Conservation (phyloP, 1,284 basidiomycete genomes). For the Microbotryomycetes sp. region DNA sequence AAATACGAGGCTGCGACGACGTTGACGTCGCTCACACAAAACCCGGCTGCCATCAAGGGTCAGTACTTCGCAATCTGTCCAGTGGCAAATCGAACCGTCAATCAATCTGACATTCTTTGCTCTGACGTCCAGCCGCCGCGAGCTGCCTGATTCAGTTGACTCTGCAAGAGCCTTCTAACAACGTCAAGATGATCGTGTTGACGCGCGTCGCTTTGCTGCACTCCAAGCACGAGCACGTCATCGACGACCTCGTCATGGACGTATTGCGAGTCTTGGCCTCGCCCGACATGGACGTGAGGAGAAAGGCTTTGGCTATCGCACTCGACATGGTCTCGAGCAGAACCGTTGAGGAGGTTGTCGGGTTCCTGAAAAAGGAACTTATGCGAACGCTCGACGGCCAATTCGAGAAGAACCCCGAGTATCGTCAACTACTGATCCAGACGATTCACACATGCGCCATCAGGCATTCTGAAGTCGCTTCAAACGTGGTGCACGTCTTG, state of each 20-base stretch:
- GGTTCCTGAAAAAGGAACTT: slow-evolving; percentile 98
- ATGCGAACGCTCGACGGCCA: slow-evolving; percentile 74
- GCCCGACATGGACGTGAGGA: slow-evolving; percentile 92
- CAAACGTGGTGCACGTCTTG: slow-evolving; percentile 89
- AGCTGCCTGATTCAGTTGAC: slow-evolving; percentile 83
- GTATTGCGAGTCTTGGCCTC: slow-evolving; percentile 84
- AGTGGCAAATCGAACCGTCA: background rate
- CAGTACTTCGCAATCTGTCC: slow-evolving; percentile 5
- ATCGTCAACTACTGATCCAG: slow-evolving; percentile 93
- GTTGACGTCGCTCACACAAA: slow-evolving; percentile 88
- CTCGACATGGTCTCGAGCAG: slow-evolving; percentile 89
- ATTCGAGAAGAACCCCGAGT: slow-evolving; percentile 83
- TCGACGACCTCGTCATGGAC: slow-evolving; percentile 93
- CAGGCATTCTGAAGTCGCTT: slow-evolving; percentile 96
- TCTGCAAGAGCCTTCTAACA: slow-evolving; percentile 89
- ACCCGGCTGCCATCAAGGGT: slow-evolving; percentile 94
- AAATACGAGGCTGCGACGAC: slow-evolving; percentile 98
- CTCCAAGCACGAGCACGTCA: slow-evolving; percentile 78
- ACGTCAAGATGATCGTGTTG: slow-evolving; percentile 96
- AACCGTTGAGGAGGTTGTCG: slow-evolving; percentile 95
- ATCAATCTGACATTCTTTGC: background rate
- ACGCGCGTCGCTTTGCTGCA: slow-evolving; percentile 82
- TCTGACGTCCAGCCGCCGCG: slow-evolving; percentile 61
- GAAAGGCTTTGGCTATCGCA: slow-evolving; percentile 84
- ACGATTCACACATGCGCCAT: slow-evolving; percentile 95